Percentiles rank a stretch among this genome's conserved stretches.
These are phyloP conservation scores for Trichoderma atrobrunneum DNA, from an alignment of 2,329 filamentous ascomycete genomes.

Conservation along the genomic window DNA sequence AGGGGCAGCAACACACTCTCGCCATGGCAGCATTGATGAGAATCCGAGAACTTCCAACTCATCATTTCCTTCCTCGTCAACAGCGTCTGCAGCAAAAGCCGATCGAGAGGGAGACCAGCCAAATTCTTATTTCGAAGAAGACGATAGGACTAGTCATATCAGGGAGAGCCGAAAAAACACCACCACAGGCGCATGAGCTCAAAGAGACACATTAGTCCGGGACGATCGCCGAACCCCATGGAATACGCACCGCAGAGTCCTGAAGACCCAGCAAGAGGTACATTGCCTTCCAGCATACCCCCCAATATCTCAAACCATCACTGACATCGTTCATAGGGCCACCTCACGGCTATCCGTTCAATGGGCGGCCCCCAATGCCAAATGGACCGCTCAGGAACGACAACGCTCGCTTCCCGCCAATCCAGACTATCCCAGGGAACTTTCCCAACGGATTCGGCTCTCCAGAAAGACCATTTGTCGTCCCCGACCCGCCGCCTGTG, in stretches of 20 bases:
- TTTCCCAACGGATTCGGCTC: conserved; percentile 11
- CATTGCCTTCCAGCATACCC: background rate
- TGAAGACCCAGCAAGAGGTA: conserved; percentile 11
- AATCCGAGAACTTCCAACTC: background rate
- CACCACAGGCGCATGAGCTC: conserved; percentile 7
- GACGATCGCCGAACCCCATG: conserved; percentile 22
- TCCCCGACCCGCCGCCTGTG: background rate
- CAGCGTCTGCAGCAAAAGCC: background rate
- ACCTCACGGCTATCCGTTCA: background rate
- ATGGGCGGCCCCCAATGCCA: background rate
- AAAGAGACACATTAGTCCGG: conserved; percentile 16
- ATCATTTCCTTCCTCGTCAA: background rate
- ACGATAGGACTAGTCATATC: background rate
- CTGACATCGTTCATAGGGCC: background rate
- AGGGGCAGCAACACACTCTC: conserved; percentile 1
- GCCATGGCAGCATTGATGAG: conserved; percentile 9
- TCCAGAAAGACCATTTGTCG: conserved; percentile 4
- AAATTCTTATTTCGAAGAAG: background rate
- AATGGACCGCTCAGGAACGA: background rate
- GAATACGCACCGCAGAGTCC: background rate
- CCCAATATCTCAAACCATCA: background rate
- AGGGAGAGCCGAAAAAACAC: background rate
- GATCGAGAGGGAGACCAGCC: background rate
- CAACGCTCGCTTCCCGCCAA: background rate
- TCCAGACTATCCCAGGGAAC: background rate